Evolutionary conservation across 305 asterid species (phyloP).

Genomic region (Fraxinus sp.): DNA sequence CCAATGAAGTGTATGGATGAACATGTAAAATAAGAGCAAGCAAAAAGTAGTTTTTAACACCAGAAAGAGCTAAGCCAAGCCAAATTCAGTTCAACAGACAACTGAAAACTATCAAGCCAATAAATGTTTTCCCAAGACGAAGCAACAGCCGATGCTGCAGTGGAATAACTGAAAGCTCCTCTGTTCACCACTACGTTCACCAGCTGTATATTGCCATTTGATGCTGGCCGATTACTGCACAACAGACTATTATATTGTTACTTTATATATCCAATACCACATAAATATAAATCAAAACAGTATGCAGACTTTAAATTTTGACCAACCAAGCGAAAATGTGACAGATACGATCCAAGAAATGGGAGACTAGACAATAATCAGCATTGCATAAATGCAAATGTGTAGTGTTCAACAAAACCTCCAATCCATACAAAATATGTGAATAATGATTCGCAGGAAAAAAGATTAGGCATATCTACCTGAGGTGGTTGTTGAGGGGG

Average conservation of each 20-base stretch:
- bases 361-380: not conserved
- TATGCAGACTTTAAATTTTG: not conserved
- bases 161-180: not conserved
- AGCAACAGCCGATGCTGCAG: not conserved
- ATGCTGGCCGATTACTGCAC: not conserved
- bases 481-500: slow-evolving; percentile 37
- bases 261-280: not conserved
- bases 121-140: not conserved
- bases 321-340: not conserved
- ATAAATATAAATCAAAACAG: not conserved
- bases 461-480: not conserved
- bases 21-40: not conserved
- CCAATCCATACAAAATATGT: not conserved
- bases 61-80: not conserved
- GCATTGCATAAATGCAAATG: not conserved
- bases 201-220: not conserved
- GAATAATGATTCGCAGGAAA: not conserved
- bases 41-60: not conserved
- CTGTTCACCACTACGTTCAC: not conserved
- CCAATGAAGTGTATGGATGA: not conserved
- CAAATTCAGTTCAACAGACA: not conserved
- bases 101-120: not conserved
- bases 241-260: not conserved
- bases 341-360: not conserved
- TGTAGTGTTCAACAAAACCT: not conserved